Percentiles rank a stretch among this genome's conserved stretches.
Conservation (phyloP, 2,329 filamentous ascomycete species). For the Myotisia sp. region DNA sequence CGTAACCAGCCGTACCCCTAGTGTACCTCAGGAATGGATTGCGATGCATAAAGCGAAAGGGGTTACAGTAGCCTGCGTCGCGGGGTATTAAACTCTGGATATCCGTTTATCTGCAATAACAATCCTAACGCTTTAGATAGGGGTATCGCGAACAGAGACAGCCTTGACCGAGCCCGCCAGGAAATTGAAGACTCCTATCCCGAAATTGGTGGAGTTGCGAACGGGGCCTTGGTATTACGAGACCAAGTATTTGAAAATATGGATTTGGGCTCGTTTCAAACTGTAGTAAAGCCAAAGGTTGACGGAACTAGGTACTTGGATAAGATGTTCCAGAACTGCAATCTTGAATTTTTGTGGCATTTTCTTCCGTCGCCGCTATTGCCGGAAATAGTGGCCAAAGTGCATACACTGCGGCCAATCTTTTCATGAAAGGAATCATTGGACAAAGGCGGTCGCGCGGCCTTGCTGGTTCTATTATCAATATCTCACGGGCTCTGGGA, state of each 20-base stretch:
- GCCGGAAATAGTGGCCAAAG: conserved; percentile 26
- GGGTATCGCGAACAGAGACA: conserved; percentile 12
- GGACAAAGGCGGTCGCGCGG: conserved; percentile 4
- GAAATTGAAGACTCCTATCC: conserved; percentile 14
- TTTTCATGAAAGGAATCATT: conserved; percentile 28
- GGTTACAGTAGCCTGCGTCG: too few relatives aligned
- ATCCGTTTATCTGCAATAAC: too few relatives aligned
- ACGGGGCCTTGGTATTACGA: conserved; percentile 25
- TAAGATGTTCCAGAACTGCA: conserved; percentile 10
- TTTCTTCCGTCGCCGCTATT: conserved; percentile 12
- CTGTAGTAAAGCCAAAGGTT: conserved; percentile 27
- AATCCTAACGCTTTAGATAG: conserved; percentile 5
- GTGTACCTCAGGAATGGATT: conserved; percentile 13
- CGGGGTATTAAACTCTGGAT: too few relatives aligned
- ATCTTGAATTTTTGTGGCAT: conserved; percentile 12
- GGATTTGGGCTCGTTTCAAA: conserved; percentile 19
- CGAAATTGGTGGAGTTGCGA: conserved; percentile 17
- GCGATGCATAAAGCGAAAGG: too few relatives aligned
- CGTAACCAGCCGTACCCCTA: conserved; percentile 20
- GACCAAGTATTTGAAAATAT: conserved; percentile 24
- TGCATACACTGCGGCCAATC: conserved; percentile 31
- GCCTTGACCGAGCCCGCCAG: conserved; percentile 9
- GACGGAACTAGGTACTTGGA: conserved; percentile 20
- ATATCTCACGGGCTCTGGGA: conserved; percentile 6
- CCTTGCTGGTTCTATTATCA: conserved; percentile 7